Conservation (phyloP, 306 rosid species). For the Fagus crenata region DNA sequence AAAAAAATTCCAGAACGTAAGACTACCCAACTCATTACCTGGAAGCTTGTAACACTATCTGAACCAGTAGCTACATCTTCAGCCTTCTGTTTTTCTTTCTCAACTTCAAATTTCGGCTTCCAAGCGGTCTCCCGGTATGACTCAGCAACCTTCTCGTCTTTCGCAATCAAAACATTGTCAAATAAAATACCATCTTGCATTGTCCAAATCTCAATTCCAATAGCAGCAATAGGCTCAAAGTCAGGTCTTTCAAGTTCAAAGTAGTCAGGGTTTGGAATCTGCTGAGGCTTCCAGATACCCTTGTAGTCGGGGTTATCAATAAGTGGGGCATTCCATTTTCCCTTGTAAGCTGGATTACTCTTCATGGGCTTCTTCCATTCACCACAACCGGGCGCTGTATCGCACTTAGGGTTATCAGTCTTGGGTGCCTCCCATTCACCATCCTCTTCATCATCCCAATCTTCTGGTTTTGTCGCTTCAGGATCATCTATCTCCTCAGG, state of each 20-base stretch:
- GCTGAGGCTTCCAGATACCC: constrained; percentile 89
- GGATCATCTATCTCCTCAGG: constrained; percentile 96
- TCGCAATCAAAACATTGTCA: constrained; percentile 74
- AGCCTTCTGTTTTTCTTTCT: constrained; percentile 81
- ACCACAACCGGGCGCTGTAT: constrained; percentile 83
- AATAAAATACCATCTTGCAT: constrained; percentile 94
- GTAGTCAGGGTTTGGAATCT: constrained; percentile 82
- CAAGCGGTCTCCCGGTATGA: constrained; percentile 66
- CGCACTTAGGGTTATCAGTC: constrained; percentile 74
- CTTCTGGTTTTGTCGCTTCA: constrained; percentile 86
- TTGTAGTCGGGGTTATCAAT: constrained; percentile 86
- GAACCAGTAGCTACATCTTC: constrained; percentile 55
- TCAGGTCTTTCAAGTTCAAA: constrained; percentile 72
- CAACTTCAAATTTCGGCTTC: constrained; percentile 82
- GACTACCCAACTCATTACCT: constrained; percentile 42
- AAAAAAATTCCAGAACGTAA: background rate
- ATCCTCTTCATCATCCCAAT: constrained; percentile 97
- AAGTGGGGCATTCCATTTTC: constrained; percentile 87
- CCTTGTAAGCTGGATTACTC: constrained; percentile 86
- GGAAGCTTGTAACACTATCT: constrained; percentile 58
- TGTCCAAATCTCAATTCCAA: constrained; percentile 98
- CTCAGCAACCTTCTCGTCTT: constrained; percentile 68
- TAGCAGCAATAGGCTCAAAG: constrained; percentile 78
- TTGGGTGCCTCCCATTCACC: constrained; percentile 91
- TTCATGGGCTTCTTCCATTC: constrained; percentile 95